Percentiles rank a stretch among this genome's conserved stretches.
Conservation (phyloP, 345 rosid genomes). For the Hevea brasiliensis region DNA sequence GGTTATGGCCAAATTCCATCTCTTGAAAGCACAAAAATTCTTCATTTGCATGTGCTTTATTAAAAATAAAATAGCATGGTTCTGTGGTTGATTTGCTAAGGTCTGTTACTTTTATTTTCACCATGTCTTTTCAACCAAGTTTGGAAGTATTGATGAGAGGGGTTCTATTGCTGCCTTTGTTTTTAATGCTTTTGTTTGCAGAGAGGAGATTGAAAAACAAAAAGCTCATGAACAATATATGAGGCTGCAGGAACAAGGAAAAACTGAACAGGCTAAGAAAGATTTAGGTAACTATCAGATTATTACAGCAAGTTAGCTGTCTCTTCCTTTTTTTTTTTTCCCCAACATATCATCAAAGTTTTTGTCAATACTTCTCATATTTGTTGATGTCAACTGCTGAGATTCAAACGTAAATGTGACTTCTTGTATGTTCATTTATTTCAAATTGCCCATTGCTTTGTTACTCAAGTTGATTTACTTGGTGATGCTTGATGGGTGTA, state of each 20-base stretch:
- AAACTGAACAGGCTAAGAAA: slow-evolving; percentile 87
- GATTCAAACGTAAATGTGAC: not conserved
- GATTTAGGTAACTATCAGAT: slow-evolving; percentile 60
- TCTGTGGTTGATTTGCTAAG: not conserved
- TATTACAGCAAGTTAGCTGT: not conserved
- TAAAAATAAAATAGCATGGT: not conserved
- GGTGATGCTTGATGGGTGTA: not conserved
- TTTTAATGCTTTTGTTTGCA: slow-evolving; percentile 24
- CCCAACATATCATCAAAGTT: not conserved
- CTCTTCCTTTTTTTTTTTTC: not conserved
- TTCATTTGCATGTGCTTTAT: not conserved
- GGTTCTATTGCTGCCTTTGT: not conserved
- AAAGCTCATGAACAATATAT: slow-evolving; percentile 86
- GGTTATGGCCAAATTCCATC: not conserved
- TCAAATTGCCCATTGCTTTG: not conserved
- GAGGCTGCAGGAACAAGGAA: slow-evolving; percentile 96
- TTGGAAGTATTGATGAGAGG: not conserved
- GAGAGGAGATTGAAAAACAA: slow-evolving; percentile 90
- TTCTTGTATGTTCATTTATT: not conserved
- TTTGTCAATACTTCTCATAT: not conserved
- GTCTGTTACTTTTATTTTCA: not conserved
- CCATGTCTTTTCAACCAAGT: not conserved
- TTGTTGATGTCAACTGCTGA: not conserved
- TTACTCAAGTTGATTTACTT: too few species aligned
- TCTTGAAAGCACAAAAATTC: not conserved